Evolutionary conservation across 2,329 filamentous ascomycete species (phyloP).

Genomic region (Phialemonium atrogriseum): DNA sequence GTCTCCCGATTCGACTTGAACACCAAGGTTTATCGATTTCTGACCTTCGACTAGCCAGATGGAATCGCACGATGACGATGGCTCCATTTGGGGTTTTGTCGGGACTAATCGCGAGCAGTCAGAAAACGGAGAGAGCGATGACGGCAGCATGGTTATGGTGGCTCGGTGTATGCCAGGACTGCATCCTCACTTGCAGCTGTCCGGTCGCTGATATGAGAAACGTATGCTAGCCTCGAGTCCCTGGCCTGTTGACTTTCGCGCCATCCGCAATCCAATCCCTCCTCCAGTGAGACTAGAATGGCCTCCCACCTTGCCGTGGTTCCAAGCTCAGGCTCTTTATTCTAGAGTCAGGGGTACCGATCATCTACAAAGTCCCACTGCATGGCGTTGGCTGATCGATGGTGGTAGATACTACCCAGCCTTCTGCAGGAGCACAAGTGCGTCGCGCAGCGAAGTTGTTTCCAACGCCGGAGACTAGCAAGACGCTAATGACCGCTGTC

Average conservation of each 20-base stretch:
- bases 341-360: too few relatives aligned
- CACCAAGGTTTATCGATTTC: too few relatives aligned
- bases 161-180: not conserved
- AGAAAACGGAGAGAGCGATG: not conserved
- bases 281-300: not conserved
- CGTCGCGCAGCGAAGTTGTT: too few relatives aligned
- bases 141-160: not conserved
- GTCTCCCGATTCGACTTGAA: too few relatives aligned
- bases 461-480: too few relatives aligned
- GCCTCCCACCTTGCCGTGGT: constrained; percentile 1
- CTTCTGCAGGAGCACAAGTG: too few relatives aligned
- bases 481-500: not conserved
- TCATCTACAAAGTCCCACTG: too few relatives aligned
- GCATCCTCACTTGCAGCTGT: not conserved
- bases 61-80: not conserved
- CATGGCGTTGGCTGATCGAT: too few relatives aligned
- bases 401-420: too few relatives aligned
- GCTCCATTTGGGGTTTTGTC: constrained; percentile 1
- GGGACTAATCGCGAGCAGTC: not conserved
- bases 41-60: too few relatives aligned
- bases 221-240: not conserved
- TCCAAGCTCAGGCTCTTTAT: not conserved
- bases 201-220: not conserved
- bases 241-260: not conserved
- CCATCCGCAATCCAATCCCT: not conserved